Evolutionary conservation across 208 protist genomes (phyloP).

Genomic region (Leishmania lainsoni): DNA sequence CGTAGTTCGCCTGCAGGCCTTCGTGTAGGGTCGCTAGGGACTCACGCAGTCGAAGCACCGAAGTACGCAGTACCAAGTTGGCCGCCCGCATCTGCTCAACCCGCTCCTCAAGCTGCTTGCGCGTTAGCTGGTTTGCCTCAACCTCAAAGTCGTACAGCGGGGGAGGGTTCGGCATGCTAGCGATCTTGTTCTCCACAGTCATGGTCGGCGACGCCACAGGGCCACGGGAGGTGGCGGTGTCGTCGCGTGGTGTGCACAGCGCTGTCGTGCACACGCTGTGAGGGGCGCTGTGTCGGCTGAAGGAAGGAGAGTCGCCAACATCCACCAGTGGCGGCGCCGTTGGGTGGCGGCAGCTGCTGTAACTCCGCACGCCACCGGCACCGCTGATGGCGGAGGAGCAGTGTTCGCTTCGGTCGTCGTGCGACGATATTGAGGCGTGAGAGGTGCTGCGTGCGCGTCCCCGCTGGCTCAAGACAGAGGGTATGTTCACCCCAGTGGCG

Average conservation of each 20-base stretch:
- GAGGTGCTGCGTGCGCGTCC: slow-evolving; percentile 14
- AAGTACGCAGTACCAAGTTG: slow-evolving; percentile 50
- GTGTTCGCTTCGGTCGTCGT: slow-evolving; percentile 17
- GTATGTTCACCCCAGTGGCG: slow-evolving; percentile 5
- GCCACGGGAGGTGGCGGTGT: not conserved
- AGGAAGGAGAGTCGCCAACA: slow-evolving; percentile 23
- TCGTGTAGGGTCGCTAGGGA: slow-evolving; percentile 46
- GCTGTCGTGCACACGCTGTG: slow-evolving; percentile 42
- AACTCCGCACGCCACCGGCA: not conserved
- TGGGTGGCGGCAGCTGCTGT: slow-evolving; percentile 9
- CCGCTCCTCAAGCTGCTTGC: slow-evolving; percentile 33
- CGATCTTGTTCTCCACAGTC: not conserved
- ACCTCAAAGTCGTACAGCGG: slow-evolving; percentile 26
- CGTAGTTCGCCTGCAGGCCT: slow-evolving; percentile 59
- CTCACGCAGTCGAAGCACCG: slow-evolving; percentile 51
- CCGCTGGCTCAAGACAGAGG: not conserved
- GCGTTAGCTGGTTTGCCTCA: no score
- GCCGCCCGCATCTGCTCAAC: slow-evolving; percentile 48
- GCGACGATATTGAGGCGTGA: slow-evolving; percentile 27
- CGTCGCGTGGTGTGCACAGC: slow-evolving; percentile 38
- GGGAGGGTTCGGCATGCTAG: slow-evolving; percentile 14
- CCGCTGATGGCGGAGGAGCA: slow-evolving; percentile 7
- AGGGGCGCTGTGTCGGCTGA: slow-evolving; percentile 24
- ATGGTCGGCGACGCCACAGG: slow-evolving; percentile 7
- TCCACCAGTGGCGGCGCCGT: slow-evolving; percentile 34